Base-by-base conservation (phyloP, 1,139 yeast genomes). In the Saccharomycopsis hybrid region DNA sequence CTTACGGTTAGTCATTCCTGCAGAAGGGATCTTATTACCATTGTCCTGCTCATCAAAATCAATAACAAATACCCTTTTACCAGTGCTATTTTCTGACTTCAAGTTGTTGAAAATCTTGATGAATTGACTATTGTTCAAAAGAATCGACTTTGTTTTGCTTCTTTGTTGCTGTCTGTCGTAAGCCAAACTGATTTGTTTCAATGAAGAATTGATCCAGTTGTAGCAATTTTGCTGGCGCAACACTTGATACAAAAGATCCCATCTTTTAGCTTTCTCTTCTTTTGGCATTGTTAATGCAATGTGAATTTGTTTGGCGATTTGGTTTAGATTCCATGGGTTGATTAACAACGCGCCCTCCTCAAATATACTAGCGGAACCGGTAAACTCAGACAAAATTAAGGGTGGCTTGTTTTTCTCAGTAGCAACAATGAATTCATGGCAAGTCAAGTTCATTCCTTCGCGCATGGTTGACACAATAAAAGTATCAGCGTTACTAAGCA, bases 371-470 rank as follows among this genome's bases (percentile, higher is more conserved):
- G 97, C 95, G 11, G 96, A 85, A 1, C 98, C 98, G 0, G 97
- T 89, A 59, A 94, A 92, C 65, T 92, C 99, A 39, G 96, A 85
- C 53, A 92, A 67, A 52, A 92, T 75, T 57, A 92, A 73, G 0
- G 97, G 96, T 0, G 96, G 85, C 57, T 85, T 80, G 56, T 78
- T 76, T 41, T 77, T 80, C 31, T 74, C 70, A 3, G 95, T 79
- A 29, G 96, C 88, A 51, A 82, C 83, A 38, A 89, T 78, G 62
- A 85, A 94, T 64, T 92, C 98, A 62, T 94, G 98, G 60, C 97
- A 89, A 0, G 98, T 89, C 62, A 92, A 72, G 61, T 92, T 92
- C 86, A 92, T 85, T 24, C 98, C 98, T 65, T 94, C 99, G 62
- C 98, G 80, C 74, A 92, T 77, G 1, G 96, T 85, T 3, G 95